These are phyloP conservation scores for Rhododendron ovatum DNA, from an alignment of 148 eudicot species.

Conservation along the genomic window DNA sequence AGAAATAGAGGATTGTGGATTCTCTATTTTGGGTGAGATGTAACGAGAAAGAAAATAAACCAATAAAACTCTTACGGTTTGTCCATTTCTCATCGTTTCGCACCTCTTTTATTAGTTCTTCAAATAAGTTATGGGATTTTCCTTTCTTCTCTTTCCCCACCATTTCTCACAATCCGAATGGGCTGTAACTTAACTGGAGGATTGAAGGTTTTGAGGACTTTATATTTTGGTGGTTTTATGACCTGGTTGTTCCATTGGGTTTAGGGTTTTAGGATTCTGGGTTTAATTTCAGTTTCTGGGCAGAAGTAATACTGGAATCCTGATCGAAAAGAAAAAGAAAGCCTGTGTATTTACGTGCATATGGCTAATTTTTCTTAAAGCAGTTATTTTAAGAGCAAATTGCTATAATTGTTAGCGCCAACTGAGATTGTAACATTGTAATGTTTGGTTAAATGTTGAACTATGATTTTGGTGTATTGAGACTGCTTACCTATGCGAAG, in stretches of 20 bases:
- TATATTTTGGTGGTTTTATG: neutral
- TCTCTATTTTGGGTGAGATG: neutral
- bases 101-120: neutral
- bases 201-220: neutral
- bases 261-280: neutral
- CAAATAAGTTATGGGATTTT: neutral
- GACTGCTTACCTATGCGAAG: neutral
- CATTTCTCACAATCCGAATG: neutral
- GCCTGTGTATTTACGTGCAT: neutral
- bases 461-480: neutral
- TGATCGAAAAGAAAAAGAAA: too few species aligned
- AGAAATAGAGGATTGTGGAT: neutral
- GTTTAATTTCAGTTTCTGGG: neutral
- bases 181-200: neutral
- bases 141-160: neutral
- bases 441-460: neutral
- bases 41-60: neutral
- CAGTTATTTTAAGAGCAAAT: neutral
- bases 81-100: neutral
- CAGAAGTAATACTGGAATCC: neutral
- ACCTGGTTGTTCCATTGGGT: conserved; percentile 3
- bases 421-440: neutral
- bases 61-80: neutral
- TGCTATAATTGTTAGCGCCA: neutral
- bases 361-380: neutral